Base-by-base conservation (phyloP, 2,329 filamentous ascomycete species). In the Microcyclospora tardicrescens region DNA sequence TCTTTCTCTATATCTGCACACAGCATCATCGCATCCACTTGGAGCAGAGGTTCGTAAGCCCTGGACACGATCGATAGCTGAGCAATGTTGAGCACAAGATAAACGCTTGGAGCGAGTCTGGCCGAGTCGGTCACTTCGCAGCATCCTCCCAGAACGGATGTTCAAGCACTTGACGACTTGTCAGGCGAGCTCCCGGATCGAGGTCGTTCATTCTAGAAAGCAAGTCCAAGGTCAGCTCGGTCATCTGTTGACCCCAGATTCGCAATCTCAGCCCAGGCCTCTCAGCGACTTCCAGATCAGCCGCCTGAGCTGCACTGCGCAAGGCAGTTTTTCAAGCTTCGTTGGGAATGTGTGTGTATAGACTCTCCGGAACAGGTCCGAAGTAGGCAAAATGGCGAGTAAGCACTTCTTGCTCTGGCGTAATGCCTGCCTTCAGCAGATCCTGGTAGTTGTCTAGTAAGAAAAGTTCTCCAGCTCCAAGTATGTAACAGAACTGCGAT, bases 381-480 rank as follows among this genome's bases (percentile, higher is more conserved):
- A 62, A 61, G 43, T 56, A 61, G 30, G 30, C 41, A 44, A 61
- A 60, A 40, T 60, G 56, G 41, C 47, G 47, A 41, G 42, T 52
- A 13, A 61, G 31, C 14, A 60, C 52, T 41, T 54, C 56, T 54
- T 59, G 51, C 45, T 59, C 52, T 30, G 54, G 50, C 32, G 33
- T 40, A 43, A 57, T 52, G 36, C 49, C 49, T 24, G 31, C 35
- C 42, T 55, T 46, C 41, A 44, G 37, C 19, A 62, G 46, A 24
- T 60, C 49, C 36, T 57, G 34, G 43, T 55, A 55, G 46, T 57
- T 39, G 32, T 57, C 43, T 30, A 61, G 35, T 30, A 61, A 42
- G 40, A 60, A 43, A 8, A 57, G 37, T 9, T 55, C 56, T 19
- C 49, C 47, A 38, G 47, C 54, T 32, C 56, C 19, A 10, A 62